Percentiles rank a stretch among this genome's conserved stretches.
Conservation (phyloP, 2,329 filamentous ascomycete genomes). For the Nemania sp. region DNA sequence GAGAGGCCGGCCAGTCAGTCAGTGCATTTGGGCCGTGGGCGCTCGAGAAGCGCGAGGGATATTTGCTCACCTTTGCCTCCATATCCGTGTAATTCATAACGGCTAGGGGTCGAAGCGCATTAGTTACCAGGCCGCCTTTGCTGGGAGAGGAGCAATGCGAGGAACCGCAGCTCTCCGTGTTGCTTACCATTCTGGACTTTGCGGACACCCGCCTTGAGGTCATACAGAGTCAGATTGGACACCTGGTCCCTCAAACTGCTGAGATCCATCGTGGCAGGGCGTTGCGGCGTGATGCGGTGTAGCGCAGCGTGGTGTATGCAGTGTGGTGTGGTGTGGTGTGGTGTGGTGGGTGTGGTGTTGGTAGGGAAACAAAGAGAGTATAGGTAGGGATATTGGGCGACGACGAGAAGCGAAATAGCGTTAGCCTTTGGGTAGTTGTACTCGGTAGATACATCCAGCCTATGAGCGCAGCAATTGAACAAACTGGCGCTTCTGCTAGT, state of each 20-base stretch:
- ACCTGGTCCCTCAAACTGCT: slow-evolving; percentile 84
- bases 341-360: neutral
- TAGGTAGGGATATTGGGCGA: slow-evolving; percentile 13
- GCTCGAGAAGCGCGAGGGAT: neutral
- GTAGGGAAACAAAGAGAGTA: neutral
- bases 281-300: slow-evolving; percentile 9
- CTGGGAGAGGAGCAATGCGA: neutral
- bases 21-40: neutral
- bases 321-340: too few relatives aligned
- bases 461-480: neutral
- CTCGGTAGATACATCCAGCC: too few relatives aligned
- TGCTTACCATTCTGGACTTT: slow-evolving; percentile 91
- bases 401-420: slow-evolving; percentile 8
- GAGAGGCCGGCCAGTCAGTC: slow-evolving; percentile 11
- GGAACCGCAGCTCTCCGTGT: neutral
- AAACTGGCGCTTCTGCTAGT: slow-evolving; percentile 19
- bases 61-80: slow-evolving; percentile 66
- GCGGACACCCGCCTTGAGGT: slow-evolving; percentile 90
- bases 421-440: too few relatives aligned
- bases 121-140: slow-evolving; percentile 14
- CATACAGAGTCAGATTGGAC: slow-evolving; percentile 90
- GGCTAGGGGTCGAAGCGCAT: slow-evolving; percentile 56
- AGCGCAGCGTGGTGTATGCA: too few relatives aligned
- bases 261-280: slow-evolving; percentile 70
- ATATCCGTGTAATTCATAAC: slow-evolving; percentile 99